Evolutionary conservation across 345 rosid genomes (phyloP), one percentile per base, ranked within the genome.

Genomic region (Bruguiera parviflora): DNA sequence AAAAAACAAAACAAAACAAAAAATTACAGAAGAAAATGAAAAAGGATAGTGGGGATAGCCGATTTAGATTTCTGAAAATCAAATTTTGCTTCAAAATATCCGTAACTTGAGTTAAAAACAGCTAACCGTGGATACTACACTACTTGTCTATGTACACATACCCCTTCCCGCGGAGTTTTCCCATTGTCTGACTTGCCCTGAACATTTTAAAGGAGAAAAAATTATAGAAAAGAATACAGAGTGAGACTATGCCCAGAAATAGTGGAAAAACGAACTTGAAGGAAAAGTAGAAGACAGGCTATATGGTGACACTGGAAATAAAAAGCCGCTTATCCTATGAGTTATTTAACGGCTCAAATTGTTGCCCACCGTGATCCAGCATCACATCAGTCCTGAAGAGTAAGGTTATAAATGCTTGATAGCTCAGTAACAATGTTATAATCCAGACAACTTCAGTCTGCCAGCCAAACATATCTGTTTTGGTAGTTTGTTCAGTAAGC

Each of bases 101-200:
- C 28, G 49, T 11, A 63, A 35, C 53, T 61, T 37, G 7, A 35
- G 37, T 24, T 8, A 1, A 46, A 37, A 63, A 25, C 22, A 29
- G 59, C 21, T 39, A 67, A 35, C 1, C 57, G 7, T 9, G 24
- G 24, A 51, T 5, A 18, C 25, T 8, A 58, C 59, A 15, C 15
- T n/a, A 0, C 5, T n/a, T 7, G 11, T 25, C 21, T 35, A 10
- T 53, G 68, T 60, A 60, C 47, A 70, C 84, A 46, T 82, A 93
- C 98, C 88, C 92, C 97, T 79, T 88, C 89, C 97, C 96, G 81
- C 27, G 96, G 89, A 67, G 96, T 74, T 87, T 84, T 86, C 63
- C 97, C 96, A 3, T 78, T 61, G 63, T 85, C 90, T 0, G 89
- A 27, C 53, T 77, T 19, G 59, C 97, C 97, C 98, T 93, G 87